Percentiles rank a stretch among this genome's conserved stretches.
Conservation (phyloP, 2,329 filamentous ascomycete genomes). For the Aspergillus pseudonomiae region DNA sequence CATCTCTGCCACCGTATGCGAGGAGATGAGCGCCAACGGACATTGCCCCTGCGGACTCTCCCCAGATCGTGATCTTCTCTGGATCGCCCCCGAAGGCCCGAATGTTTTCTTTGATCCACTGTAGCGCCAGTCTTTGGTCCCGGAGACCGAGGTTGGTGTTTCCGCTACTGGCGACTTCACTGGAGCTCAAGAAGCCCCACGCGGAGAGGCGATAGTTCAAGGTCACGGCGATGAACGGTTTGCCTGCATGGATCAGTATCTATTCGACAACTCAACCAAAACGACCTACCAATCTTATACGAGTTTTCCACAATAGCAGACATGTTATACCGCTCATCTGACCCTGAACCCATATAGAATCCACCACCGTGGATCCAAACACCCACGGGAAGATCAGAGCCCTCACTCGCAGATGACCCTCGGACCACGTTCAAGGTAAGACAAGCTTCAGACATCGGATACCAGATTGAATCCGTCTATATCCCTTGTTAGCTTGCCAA, state of each 20-base stretch:
- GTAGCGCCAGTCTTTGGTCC: constrained; percentile 42
- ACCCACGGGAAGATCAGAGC: constrained; percentile 55
- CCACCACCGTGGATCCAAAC: constrained; percentile 66
- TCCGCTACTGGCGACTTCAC: constrained; percentile 45
- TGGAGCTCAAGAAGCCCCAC: constrained; percentile 58
- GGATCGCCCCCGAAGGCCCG: constrained; percentile 39
- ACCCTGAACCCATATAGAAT: constrained; percentile 53
- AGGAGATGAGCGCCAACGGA: constrained; percentile 55
- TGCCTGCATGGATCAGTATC: constrained; percentile 25
- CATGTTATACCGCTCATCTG: constrained; percentile 64
- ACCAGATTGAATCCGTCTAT: constrained; percentile 40
- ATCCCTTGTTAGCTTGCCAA: background rate
- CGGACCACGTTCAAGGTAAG: constrained; percentile 65
- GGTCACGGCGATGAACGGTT: constrained; percentile 58
- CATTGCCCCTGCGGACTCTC: constrained; percentile 58
- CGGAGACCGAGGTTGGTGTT: constrained; percentile 60
- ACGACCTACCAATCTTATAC: constrained; percentile 46
- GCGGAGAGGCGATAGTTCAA: constrained; percentile 58
- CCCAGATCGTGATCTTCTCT: constrained; percentile 53
- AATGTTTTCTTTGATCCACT: constrained; percentile 44
- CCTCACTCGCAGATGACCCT: constrained; percentile 41
- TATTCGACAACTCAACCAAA: background rate
- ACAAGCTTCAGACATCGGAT: constrained; percentile 57
- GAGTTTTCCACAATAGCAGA: constrained; percentile 61
- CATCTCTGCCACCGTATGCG: constrained; percentile 58